These are phyloP conservation scores for Sinapis alba DNA, from an alignment of 441 rosid genomes.

Conservation along the genomic window DNA sequence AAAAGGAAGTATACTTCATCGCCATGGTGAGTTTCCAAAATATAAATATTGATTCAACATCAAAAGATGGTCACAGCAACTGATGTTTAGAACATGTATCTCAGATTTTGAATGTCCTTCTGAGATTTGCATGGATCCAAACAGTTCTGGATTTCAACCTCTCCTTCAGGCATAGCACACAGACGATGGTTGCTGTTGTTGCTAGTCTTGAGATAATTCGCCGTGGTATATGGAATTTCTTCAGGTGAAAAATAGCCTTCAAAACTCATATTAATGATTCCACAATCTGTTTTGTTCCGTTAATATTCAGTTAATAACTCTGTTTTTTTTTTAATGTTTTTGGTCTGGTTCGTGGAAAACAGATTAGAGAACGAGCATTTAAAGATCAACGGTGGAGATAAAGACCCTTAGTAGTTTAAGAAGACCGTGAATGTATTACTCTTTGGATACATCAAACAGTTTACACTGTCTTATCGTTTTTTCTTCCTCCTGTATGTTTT, in stretches of 20 bases:
- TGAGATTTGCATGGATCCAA: slow-evolving; percentile 68
- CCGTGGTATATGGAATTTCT: slow-evolving; percentile 67
- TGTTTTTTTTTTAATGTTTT: background rate
- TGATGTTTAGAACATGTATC: slow-evolving; percentile 27
- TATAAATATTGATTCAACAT: background rate
- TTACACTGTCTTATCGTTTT: too few species aligned
- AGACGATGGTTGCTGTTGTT: slow-evolving; percentile 39
- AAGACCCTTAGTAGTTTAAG: slow-evolving; percentile 35
- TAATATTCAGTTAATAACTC: background rate
- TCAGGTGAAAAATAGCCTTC: slow-evolving; percentile 44
- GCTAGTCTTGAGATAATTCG: slow-evolving; percentile 63
- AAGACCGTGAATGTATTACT: background rate
- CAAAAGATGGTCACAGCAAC: slow-evolving; percentile 11
- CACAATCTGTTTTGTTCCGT: background rate
- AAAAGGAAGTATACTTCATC: slow-evolving; percentile 52
- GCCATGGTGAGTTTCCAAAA: slow-evolving; percentile 57
- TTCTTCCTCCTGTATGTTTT: too few species aligned
- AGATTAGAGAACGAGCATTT: slow-evolving; percentile 46
- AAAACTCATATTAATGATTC: background rate
- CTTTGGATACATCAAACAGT: background rate
- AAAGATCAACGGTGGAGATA: slow-evolving; percentile 41
- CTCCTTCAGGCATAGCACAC: slow-evolving; percentile 38
- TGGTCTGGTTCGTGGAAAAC: slow-evolving; percentile 22
- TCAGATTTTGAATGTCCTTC: slow-evolving; percentile 54
- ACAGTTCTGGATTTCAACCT: slow-evolving; percentile 47